Evolutionary conservation across 2,329 filamentous ascomycete genomes (phyloP), one percentile per base, ranked within the genome.

Genomic region (Leptosphaerulina australis): DNA sequence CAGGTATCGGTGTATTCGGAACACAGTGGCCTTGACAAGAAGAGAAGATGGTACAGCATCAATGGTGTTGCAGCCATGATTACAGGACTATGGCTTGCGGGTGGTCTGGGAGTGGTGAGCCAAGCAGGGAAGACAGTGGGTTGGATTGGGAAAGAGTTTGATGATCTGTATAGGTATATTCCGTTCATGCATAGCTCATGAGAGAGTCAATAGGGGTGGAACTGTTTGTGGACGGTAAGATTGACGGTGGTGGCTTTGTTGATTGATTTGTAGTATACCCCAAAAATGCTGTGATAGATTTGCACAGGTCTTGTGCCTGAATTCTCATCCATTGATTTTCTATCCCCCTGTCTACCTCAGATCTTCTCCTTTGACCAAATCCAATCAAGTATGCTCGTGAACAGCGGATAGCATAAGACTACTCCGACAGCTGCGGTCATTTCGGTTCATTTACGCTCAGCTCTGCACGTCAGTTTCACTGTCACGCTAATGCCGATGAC

Each of bases 121-220:
- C 80, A 83, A 55, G 88, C 82, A 1, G 91, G 91, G 0, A 72
- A 78, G 53, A 85, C 84, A 1, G 77, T 81, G 3, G 91, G 91
- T 0, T 97, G 91, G 91, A 80, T 96, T 45, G 90, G 85, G 2
- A 87, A 80, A 60, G 80, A 88, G 39, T 96, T 93, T 73, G 88
- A 97, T 75, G 81, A 84, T 39, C 77, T 96, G 57, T 91, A 86
- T 68, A 77, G 72, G 54, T 79, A 77, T 43, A 77, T 88, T 31
- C 85, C 85, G 1, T 59, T 86, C 10, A 66, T 84, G 79, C 35
- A 37, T 6, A 31, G 36, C 76, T 66, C 79, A 59, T 81, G 62
- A 71, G 20, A 4, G 11, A 7, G n/a, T 12, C 21, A 6, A 5
- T 11, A 31, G 17, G 24, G 11, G 8, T 39, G 4, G 31, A 17